phyloP scores from a whole-genome alignment of 2,329 filamentous ascomycete genomes.

The Ceratocystiopsis brevicomis region DNA sequence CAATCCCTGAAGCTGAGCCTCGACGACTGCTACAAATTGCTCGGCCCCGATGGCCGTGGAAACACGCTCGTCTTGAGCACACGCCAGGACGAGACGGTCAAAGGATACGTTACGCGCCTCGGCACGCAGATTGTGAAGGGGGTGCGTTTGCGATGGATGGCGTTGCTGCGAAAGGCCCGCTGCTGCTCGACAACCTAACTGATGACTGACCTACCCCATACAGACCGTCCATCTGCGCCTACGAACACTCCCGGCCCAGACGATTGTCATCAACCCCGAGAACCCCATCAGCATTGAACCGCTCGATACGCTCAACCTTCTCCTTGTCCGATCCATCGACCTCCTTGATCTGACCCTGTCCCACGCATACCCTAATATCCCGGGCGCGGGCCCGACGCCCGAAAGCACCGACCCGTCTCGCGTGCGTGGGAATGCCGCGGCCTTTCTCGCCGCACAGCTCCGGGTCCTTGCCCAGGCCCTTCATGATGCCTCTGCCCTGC shows the following conservation, averaged over 20 bases:
- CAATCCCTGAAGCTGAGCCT: slow-evolving; percentile 43
- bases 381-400: not conserved
- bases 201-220: too few species aligned
- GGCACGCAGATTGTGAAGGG: slow-evolving; percentile 86
- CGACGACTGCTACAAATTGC: slow-evolving; percentile 71
- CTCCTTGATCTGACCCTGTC: slow-evolving; percentile 61
- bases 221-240: slow-evolving; percentile 64
- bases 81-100: slow-evolving; percentile 69
- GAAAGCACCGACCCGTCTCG: not conserved
- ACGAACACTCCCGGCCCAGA: slow-evolving; percentile 39
- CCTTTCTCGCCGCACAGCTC: slow-evolving; percentile 35
- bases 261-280: slow-evolving; percentile 27
- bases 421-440: not conserved
- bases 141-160: slow-evolving; percentile 31
- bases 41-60: slow-evolving; percentile 68
- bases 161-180: too few species aligned
- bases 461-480: slow-evolving; percentile 36
- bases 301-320: slow-evolving; percentile 51
- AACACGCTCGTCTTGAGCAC: slow-evolving; percentile 83
- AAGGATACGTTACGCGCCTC: slow-evolving; percentile 78
- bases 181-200: too few species aligned
- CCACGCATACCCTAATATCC: slow-evolving; percentile 22
- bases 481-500: slow-evolving; percentile 28
- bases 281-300: slow-evolving; percentile 44
- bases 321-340: slow-evolving; percentile 69